A percentile compares a stretch with the other conserved stretches of the same genome.
phyloP scores from a whole-genome alignment of 352 stramenopile genomes.

The Thalassiosira hispida region DNA sequence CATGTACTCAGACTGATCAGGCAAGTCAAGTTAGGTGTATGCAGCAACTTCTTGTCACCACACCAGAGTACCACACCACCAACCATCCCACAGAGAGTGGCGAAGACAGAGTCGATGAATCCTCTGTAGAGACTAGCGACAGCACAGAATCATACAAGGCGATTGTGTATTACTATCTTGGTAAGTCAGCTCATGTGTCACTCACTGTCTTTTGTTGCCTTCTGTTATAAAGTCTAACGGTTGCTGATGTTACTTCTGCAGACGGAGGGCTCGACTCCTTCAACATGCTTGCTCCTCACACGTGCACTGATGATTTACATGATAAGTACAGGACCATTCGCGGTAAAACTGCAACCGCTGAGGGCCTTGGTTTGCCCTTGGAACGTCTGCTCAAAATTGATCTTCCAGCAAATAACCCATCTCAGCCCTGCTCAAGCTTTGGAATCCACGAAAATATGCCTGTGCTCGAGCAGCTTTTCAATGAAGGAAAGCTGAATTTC shows the following conservation, averaged over 20 bases:
- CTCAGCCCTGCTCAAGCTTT: conserved; percentile 70
- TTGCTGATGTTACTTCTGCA: too few relatives aligned
- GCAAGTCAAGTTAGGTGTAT: conserved; percentile 47
- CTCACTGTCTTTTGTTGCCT: too few relatives aligned
- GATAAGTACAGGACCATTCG: conserved; percentile 48
- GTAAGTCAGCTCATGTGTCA: too few relatives aligned
- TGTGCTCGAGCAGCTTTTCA: conserved; percentile 64
- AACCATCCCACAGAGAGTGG: conserved; percentile 47
- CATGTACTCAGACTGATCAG: conserved; percentile 39
- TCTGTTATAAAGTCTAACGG: too few relatives aligned
- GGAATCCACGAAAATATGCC: conserved; percentile 68
- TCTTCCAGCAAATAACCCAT: conserved; percentile 29
- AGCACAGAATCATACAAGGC: conserved; percentile 70
- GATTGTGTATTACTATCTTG: conserved; percentile 74
- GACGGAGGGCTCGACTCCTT: conserved; percentile 72
- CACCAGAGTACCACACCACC: conserved; percentile 74
- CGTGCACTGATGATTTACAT: conserved; percentile 67
- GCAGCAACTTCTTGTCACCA: conserved; percentile 61
- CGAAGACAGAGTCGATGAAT: conserved; percentile 19
- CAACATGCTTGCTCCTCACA: conserved; percentile 74
- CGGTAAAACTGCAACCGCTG: conserved; percentile 40
- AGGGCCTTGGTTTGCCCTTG: conserved; percentile 45
- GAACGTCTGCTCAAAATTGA: conserved; percentile 35
- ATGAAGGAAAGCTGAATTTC: conserved; percentile 63
- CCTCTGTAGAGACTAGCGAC: neutral